A percentile compares a stretch with the other conserved stretches of the same genome.
These are phyloP conservation scores for Starmerella khaoyaiensis DNA, from an alignment of 805 yeast genomes.

Conservation along the genomic window DNA sequence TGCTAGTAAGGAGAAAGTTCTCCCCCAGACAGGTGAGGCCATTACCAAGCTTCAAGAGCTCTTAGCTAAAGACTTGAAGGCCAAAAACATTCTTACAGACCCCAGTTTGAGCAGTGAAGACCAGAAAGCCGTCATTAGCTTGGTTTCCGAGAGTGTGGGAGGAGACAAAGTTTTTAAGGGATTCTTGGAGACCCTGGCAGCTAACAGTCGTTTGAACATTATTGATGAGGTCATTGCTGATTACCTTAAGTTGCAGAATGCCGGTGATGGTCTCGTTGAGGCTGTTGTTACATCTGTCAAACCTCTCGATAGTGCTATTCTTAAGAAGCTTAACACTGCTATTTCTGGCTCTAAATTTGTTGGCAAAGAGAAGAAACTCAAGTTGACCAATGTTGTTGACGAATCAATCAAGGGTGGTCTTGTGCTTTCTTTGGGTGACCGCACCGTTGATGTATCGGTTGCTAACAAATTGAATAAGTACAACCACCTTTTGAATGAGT, in stretches of 20 bases:
- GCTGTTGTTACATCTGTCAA: conserved; percentile 81
- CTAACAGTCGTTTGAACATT: conserved; percentile 80
- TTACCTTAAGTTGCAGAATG: conserved; percentile 69
- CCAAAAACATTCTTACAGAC: conserved; percentile 50
- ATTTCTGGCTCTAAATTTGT: conserved; percentile 67
- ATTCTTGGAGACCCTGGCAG: conserved; percentile 74
- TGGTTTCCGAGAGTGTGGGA: conserved; percentile 37
- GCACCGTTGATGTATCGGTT: conserved; percentile 86
- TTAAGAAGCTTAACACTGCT: conserved; percentile 66
- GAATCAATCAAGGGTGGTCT: conserved; percentile 93
- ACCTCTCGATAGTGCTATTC: conserved; percentile 67
- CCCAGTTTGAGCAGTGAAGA: conserved; percentile 73
- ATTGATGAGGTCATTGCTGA: conserved; percentile 53
- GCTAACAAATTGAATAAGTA: conserved; percentile 73
- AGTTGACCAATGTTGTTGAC: conserved; percentile 68
- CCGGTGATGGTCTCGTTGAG: conserved; percentile 82
- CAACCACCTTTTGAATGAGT: conserved; percentile 77
- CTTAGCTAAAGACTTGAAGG: conserved; percentile 50
- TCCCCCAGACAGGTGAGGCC: conserved; percentile 57
- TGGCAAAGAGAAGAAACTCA: conserved; percentile 74
- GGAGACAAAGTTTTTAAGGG: conserved; percentile 64
- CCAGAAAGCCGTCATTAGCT: conserved; percentile 55
- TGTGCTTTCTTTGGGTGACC: conserved; percentile 90
- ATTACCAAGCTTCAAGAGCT: conserved; percentile 45
- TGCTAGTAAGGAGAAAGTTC: conserved; percentile 64